A percentile compares a stretch with the other conserved stretches of the same genome.
Conservation (phyloP, 2,329 filamentous ascomycete species). For the Aspergillus brasiliensis region DNA sequence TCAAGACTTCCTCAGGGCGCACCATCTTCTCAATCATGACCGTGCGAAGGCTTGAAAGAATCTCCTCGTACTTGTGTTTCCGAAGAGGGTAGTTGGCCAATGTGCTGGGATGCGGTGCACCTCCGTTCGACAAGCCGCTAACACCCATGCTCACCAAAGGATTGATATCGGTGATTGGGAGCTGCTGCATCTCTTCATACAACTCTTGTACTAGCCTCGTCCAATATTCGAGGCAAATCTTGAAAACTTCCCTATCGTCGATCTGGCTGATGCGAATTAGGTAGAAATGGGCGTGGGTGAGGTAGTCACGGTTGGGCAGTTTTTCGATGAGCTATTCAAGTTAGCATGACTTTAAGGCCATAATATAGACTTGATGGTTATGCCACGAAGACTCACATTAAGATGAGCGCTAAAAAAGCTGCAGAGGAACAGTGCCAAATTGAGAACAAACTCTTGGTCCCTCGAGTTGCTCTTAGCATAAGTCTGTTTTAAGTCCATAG, state of each 20-base stretch:
- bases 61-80: slow-evolving; percentile 97
- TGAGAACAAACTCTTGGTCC: slow-evolving; percentile 98
- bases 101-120: slow-evolving; percentile 81
- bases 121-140: slow-evolving; percentile 70
- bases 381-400: slow-evolving; percentile 56
- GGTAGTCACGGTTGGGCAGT: slow-evolving; percentile 89
- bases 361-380: background rate
- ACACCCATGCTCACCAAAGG: slow-evolving; percentile 80
- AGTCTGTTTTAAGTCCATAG: slow-evolving; percentile 85
- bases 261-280: slow-evolving; percentile 98
- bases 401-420: slow-evolving; percentile 97
- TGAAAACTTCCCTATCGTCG: slow-evolving; percentile 98
- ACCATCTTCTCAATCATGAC: slow-evolving; percentile 99
- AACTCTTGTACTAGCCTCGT: slow-evolving; percentile 96
- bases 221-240: slow-evolving; percentile 99
- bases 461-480: slow-evolving; percentile 88
- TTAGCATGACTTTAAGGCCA: slow-evolving; percentile 7
- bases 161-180: slow-evolving; percentile 91
- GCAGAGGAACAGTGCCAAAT: slow-evolving; percentile 90
- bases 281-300: slow-evolving; percentile 96
- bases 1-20: slow-evolving; percentile 91
- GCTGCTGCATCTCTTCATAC: slow-evolving; percentile 97
- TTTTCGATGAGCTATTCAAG: slow-evolving; percentile 78
- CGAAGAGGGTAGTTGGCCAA: slow-evolving; percentile 88
- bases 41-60: slow-evolving; percentile 87